Evolutionary conservation across 805 yeast species (phyloP).

Genomic region (Candida pseudoglaebosa): DNA sequence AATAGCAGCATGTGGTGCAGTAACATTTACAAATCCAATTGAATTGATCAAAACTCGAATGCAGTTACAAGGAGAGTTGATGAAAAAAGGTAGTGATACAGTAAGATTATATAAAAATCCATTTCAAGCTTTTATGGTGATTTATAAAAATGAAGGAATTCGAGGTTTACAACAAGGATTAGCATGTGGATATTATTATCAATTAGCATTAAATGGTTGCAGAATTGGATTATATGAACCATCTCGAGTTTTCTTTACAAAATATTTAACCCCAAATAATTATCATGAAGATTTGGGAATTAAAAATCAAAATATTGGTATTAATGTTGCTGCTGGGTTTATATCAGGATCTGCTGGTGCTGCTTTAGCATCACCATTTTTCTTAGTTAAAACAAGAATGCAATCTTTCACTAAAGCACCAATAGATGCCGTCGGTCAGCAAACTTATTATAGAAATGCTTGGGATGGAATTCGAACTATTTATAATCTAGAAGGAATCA

Average conservation of each 20-base stretch:
- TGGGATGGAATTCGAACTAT: slow-evolving; percentile 66
- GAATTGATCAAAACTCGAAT: slow-evolving; percentile 92
- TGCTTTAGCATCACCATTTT: slow-evolving; percentile 83
- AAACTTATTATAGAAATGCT: slow-evolving; percentile 75
- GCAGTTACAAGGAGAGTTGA: slow-evolving; percentile 94
- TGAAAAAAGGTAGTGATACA: slow-evolving; percentile 45
- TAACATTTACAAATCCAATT: slow-evolving; percentile 92
- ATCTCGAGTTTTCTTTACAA: slow-evolving; percentile 56
- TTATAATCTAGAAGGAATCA: slow-evolving; percentile 62
- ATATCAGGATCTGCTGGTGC: slow-evolving; percentile 88
- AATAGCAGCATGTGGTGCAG: slow-evolving; percentile 95
- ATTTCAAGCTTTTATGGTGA: slow-evolving; percentile 72
- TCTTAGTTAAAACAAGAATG: slow-evolving; percentile 92
- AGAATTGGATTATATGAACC: slow-evolving; percentile 95
- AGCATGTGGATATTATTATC: slow-evolving; percentile 84
- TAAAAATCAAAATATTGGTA: slow-evolving; percentile 37
- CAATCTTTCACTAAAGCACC: slow-evolving; percentile 67
- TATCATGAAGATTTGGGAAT: slow-evolving; percentile 42
- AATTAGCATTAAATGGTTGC: slow-evolving; percentile 88
- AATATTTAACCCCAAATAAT: slow-evolving; percentile 44
- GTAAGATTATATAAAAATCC: slow-evolving; percentile 72
- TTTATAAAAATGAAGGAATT: slow-evolving; percentile 78
- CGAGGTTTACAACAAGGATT: slow-evolving; percentile 88
- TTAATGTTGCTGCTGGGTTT: slow-evolving; percentile 80
- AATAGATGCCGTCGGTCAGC: slow-evolving; percentile 66